Conservation (phyloP, 1,139 yeast species). For the Pichia sp. region DNA sequence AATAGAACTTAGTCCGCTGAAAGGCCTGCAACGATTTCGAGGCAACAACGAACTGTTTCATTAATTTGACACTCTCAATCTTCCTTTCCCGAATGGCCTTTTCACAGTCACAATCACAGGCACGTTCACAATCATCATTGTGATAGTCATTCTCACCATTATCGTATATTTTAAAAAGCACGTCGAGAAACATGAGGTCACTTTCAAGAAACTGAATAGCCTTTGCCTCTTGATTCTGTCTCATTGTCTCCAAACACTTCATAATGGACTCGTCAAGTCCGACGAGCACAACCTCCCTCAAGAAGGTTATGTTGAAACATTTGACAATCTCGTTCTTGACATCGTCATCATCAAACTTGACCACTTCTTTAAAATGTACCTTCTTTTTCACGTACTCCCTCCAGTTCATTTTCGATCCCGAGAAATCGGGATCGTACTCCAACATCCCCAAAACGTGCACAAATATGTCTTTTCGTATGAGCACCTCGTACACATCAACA, state of each 20-base stretch:
- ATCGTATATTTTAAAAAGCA: no score
- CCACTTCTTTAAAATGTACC: constrained; percentile 40
- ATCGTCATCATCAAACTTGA: constrained; percentile 42
- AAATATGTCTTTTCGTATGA: constrained; percentile 51
- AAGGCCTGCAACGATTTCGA: constrained; percentile 62
- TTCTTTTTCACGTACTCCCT: constrained; percentile 56
- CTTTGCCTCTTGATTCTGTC: constrained; percentile 64
- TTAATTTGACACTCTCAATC: constrained; percentile 68
- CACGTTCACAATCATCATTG: no score
- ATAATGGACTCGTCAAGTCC: constrained; percentile 77
- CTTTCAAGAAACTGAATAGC: no score
- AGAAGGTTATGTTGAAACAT: constrained; percentile 69
- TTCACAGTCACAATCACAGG: no score
- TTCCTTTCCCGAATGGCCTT: no score
- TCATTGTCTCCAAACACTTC: constrained; percentile 55
- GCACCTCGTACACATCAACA: constrained; percentile 53
- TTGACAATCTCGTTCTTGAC: constrained; percentile 46
- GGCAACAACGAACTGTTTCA: constrained; percentile 74
- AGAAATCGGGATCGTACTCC: constrained; percentile 87
- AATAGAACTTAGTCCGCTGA: constrained; percentile 63
- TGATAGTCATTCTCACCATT: no score
- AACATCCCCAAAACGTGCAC: constrained; percentile 77
- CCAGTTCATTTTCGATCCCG: constrained; percentile 71
- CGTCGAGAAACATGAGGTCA: no score
- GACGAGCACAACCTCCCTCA: constrained; percentile 82